Percentiles rank a stretch among this genome's conserved stretches.
These are phyloP conservation scores for Leccinum longicurvipes DNA, from an alignment of 768 basidiomycete genomes.

Conservation along the genomic window DNA sequence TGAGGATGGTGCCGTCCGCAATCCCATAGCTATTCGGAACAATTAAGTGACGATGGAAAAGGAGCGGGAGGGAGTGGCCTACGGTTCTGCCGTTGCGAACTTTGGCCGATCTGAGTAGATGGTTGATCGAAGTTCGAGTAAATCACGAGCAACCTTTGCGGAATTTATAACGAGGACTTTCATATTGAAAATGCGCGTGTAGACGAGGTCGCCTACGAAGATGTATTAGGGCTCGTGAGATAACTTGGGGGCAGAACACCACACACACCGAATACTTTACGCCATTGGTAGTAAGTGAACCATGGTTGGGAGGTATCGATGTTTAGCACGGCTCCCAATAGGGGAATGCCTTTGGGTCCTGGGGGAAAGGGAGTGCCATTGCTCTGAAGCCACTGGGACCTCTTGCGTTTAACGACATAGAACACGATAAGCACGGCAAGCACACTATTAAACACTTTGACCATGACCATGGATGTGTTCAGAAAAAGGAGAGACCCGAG, in stretches of 20 bases:
- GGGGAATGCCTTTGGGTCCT: slow-evolving; percentile 47
- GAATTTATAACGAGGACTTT: slow-evolving; percentile 28
- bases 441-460: background rate
- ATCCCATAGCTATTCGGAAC: slow-evolving; percentile 27
- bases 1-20: slow-evolving; percentile 32
- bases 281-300: slow-evolving; percentile 34
- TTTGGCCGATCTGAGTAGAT: slow-evolving; percentile 36
- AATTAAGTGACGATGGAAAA: background rate
- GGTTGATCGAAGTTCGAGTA: slow-evolving; percentile 27
- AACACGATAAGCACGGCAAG: slow-evolving; percentile 12
- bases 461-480: background rate
- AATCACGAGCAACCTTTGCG: slow-evolving; percentile 23
- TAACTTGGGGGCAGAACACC: background rate
- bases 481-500: background rate
- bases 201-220: slow-evolving; percentile 19
- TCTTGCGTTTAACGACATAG: slow-evolving; percentile 8
- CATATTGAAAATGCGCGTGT: slow-evolving; percentile 22
- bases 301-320: slow-evolving; percentile 31
- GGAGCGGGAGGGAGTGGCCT: background rate
- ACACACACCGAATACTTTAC: slow-evolving; percentile 20
- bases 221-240: background rate
- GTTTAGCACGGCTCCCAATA: slow-evolving; percentile 26
- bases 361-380: slow-evolving; percentile 40
- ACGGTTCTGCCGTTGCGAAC: slow-evolving; percentile 23
- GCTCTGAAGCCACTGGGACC: background rate